Conservation (phyloP, 2,329 filamentous ascomycete species). For the Clonostachys sp. region DNA sequence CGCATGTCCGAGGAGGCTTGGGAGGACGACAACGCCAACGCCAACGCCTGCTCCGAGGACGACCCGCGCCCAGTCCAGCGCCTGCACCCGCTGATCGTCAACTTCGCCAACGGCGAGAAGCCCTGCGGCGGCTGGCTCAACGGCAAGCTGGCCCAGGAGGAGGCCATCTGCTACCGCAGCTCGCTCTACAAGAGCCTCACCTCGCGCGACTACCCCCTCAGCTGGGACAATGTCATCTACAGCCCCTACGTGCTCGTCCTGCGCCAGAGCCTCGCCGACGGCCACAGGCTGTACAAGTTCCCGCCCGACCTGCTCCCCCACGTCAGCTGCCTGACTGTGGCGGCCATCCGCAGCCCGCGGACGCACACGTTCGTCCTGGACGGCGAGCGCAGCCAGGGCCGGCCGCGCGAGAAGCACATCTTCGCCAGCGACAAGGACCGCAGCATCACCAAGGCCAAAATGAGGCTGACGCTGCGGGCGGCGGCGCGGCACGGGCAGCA, state of each 20-base stretch:
- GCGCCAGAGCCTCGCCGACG: constrained; percentile 38
- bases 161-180: constrained; percentile 62
- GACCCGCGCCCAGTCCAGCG: too few relatives aligned
- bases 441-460: constrained; percentile 56
- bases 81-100: constrained; percentile 39
- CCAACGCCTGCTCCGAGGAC: constrained; percentile 25
- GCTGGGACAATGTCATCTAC: constrained; percentile 47
- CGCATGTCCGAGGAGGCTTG: constrained; percentile 19
- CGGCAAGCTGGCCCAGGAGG: constrained; percentile 63
- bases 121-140: constrained; percentile 62
- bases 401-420: constrained; percentile 13
- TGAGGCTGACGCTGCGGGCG: constrained; percentile 55
- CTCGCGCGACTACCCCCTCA: constrained; percentile 46
- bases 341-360: constrained; percentile 43
- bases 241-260: constrained; percentile 56
- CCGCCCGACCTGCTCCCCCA: constrained; percentile 34
- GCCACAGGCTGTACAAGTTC: constrained; percentile 38
- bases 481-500: constrained; percentile 52
- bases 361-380: constrained; percentile 5
- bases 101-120: constrained; percentile 54
- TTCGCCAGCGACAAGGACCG: constrained; percentile 39
- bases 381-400: constrained; percentile 6
- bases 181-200: constrained; percentile 45
- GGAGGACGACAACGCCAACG: constrained; percentile 16
- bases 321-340: constrained; percentile 56